Conservation (phyloP, 768 basidiomycete genomes). For the Mycena haematopus region DNA sequence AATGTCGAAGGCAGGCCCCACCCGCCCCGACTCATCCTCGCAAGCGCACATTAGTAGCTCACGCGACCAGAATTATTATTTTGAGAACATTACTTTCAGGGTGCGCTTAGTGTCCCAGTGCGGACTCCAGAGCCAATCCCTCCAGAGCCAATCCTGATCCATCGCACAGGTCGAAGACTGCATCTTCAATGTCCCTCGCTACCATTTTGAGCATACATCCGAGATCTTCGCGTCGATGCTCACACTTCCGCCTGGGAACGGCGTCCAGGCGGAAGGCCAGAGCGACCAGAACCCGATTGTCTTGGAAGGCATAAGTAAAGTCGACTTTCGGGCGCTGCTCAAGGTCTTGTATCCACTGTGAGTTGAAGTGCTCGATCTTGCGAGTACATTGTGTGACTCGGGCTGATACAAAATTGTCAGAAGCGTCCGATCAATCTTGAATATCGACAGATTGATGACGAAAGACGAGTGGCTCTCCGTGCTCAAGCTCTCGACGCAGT, state of each 20-base stretch:
- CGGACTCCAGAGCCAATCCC: too few species aligned
- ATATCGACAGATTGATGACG: background rate
- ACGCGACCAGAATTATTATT: background rate
- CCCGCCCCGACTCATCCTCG: background rate
- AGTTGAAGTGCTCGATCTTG: too few species aligned
- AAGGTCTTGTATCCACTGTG: constrained; percentile 36
- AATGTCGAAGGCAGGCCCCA: too few species aligned
- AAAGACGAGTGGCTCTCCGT: constrained; percentile 39
- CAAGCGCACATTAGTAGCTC: background rate
- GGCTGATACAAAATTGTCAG: too few species aligned
- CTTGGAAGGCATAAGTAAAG: constrained; percentile 33
- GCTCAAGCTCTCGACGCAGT: constrained; percentile 40
- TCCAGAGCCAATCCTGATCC: background rate
- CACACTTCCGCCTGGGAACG: constrained; percentile 34
- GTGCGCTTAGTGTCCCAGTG: background rate
- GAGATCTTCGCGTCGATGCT: constrained; percentile 44
- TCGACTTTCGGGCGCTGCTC: constrained; percentile 36
- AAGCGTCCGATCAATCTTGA: too few species aligned
- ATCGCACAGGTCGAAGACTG: constrained; percentile 34
- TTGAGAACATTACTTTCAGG: background rate
- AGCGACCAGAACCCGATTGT: constrained; percentile 38
- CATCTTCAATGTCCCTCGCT: constrained; percentile 46
- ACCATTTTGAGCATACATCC: constrained; percentile 42
- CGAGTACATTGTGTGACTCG: too few species aligned
- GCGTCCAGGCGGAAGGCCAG: constrained; percentile 33